Evolutionary conservation across 495 filamentous ascomycete species (phyloP), one percentile per base, ranked within the genome.

Genomic region (Cryomyces minteri): DNA sequence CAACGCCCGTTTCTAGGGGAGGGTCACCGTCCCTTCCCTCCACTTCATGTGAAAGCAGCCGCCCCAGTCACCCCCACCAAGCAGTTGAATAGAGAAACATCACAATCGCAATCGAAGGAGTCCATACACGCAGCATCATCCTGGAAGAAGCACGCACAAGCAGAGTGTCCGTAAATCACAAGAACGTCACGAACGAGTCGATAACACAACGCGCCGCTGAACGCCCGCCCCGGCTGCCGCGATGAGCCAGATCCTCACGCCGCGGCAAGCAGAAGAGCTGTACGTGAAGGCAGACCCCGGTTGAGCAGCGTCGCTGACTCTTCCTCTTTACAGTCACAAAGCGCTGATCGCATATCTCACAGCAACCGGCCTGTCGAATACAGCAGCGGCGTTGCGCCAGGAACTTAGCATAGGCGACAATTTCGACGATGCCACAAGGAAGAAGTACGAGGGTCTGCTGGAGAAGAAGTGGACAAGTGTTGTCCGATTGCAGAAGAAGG

Each of bases 391-490:
- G 38, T 61, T 94, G 25, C 68, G 77, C 41, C 62, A 71, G 50
- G 79, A 84, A 61, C 59, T 82, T 4, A 67, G 66, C 33, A 65
- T 88, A 5, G 73, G 76, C 14, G 72, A 80, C 44, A 71, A 64
- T 39, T 88, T 90, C 54, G 82, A 93, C 58, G 71, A 79, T 32
- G 64, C 70, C 4, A 87, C 81, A 6, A 65, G 74, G 32, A 90
- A 90, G 66, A 92, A 86, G 62, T 95, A 94, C 63, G 84, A 88
- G 55, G 79, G 80, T 5, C 59, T 95, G 14, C 58, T 95, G 57
- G 88, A 94, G 67, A 92, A 88, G 67, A 95, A 95, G 67, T 95
- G 88, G 87, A 95, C 88, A 14, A 86, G 81, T 53, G 80, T 88
- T 4, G 82, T 92, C 48, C 71, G 87, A 43, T 62, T 95, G 60